Conservation (phyloP, 2,329 filamentous ascomycete genomes). For the Phoma sp. region DNA sequence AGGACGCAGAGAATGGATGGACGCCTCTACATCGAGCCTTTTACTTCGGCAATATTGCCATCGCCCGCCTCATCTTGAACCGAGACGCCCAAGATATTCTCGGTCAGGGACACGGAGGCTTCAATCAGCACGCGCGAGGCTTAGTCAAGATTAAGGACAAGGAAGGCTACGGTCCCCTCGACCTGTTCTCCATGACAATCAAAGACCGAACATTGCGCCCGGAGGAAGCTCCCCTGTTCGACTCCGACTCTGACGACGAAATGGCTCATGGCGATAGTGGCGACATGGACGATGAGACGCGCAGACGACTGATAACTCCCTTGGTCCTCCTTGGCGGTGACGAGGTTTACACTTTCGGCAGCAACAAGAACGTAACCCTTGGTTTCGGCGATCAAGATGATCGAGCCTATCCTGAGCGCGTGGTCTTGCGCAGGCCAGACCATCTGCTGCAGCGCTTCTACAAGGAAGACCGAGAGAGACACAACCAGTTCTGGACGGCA, state of each 20-base stretch:
- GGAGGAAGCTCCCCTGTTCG: conserved; percentile 49
- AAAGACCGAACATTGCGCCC: conserved; percentile 70
- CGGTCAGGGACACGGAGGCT: conserved; percentile 65
- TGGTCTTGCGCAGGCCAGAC: conserved; percentile 76
- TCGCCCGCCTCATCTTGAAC: conserved; percentile 81
- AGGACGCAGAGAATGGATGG: conserved; percentile 94
- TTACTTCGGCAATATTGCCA: conserved; percentile 86
- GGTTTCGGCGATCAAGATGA: conserved; percentile 97
- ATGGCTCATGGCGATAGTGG: conserved; percentile 50
- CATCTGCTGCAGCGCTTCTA: conserved; percentile 78
- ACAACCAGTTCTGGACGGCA: conserved; percentile 46
- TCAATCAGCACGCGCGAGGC: conserved; percentile 69
- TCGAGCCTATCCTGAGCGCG: conserved; percentile 87
- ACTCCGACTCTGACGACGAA: conserved; percentile 61
- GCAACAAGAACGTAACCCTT: conserved; percentile 92
- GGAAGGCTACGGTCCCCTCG: conserved; percentile 93
- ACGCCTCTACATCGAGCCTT: conserved; percentile 90
- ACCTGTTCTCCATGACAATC: conserved; percentile 88
- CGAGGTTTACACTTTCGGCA: conserved; percentile 92
- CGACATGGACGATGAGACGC: conserved; percentile 47
- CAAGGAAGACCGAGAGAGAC: conserved; percentile 66
- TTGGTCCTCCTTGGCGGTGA: conserved; percentile 66
- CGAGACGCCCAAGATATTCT: conserved; percentile 74
- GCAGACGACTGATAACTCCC: conserved; percentile 36
- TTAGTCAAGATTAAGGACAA: conserved; percentile 95